Percentiles rank a stretch among this genome's conserved stretches.
Conservation (phyloP, 2,329 filamentous ascomycete species). For the Cladosporium sp. region DNA sequence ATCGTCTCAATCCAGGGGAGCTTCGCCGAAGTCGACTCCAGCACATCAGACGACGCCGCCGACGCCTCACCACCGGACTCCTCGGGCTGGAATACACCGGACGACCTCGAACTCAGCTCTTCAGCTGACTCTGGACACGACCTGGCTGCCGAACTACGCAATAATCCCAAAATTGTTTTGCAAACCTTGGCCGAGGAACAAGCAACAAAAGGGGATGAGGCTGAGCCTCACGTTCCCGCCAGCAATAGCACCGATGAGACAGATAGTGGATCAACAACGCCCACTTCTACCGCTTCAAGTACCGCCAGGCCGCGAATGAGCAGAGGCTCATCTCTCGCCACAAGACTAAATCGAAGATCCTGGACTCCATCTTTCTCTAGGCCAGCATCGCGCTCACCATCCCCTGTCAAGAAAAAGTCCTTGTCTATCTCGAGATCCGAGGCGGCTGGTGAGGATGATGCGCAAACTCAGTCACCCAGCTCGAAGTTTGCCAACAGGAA, state of each 20-base stretch:
- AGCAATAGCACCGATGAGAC: not conserved
- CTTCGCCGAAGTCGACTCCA: constrained; percentile 52
- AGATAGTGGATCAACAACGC: not conserved
- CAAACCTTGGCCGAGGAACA: constrained; percentile 23
- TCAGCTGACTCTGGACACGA: constrained; percentile 36
- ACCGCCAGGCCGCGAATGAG: constrained; percentile 13
- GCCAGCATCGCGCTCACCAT: constrained; percentile 36
- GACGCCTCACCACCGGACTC: constrained; percentile 40
- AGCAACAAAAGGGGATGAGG: constrained; percentile 1
- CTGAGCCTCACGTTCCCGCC: constrained; percentile 4
- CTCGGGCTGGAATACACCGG: constrained; percentile 49
- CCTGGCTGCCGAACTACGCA: constrained; percentile 36
- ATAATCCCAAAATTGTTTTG: constrained; percentile 33
- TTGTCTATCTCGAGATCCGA: constrained; percentile 9
- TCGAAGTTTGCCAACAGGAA: constrained; percentile 19
- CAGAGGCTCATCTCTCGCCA: constrained; percentile 4
- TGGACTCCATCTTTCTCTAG: constrained; percentile 35
- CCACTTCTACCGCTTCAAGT: not conserved
- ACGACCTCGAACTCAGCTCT: constrained; percentile 34
- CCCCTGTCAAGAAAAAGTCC: constrained; percentile 31
- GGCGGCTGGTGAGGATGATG: constrained; percentile 14
- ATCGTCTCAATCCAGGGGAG: constrained; percentile 50
- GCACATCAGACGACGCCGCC: constrained; percentile 39
- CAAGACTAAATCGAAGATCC: constrained; percentile 31
- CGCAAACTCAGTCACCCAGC: constrained; percentile 6